phyloP scores from a whole-genome alignment of 352 stramenopile genomes.

The Phytopythium aichiense region DNA sequence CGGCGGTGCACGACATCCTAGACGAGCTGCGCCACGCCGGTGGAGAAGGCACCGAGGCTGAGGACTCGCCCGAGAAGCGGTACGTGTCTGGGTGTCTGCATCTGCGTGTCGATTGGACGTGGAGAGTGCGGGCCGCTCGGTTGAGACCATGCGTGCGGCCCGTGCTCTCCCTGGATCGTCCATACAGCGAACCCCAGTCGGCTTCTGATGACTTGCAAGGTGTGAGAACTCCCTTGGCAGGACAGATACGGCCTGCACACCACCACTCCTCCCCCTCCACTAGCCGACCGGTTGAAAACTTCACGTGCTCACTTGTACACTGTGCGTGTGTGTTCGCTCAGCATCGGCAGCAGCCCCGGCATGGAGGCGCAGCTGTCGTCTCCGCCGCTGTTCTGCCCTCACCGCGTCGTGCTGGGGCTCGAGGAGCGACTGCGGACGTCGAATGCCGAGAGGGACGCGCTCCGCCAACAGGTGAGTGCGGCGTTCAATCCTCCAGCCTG shows the following conservation, averaged over 20 bases:
- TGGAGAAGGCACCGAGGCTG: slow-evolving; percentile 43
- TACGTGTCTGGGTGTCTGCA: slow-evolving; percentile 22
- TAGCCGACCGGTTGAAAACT: background rate
- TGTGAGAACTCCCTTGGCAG: slow-evolving; percentile 80
- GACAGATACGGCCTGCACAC: slow-evolving; percentile 73
- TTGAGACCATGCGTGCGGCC: background rate
- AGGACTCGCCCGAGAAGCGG: slow-evolving; percentile 55
- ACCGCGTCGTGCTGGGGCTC: slow-evolving; percentile 36
- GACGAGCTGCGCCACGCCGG: slow-evolving; percentile 46
- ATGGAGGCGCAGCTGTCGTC: slow-evolving; percentile 23
- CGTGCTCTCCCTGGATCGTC: slow-evolving; percentile 3
- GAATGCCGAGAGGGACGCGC: slow-evolving; percentile 31
- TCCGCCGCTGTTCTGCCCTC: slow-evolving; percentile 28
- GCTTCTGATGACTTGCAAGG: slow-evolving; percentile 85
- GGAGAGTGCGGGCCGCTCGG: background rate
- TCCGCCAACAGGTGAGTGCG: slow-evolving; percentile 31
- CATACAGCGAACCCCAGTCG: slow-evolving; percentile 14
- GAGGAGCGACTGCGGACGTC: slow-evolving; percentile 35
- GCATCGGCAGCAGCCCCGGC: slow-evolving; percentile 10
- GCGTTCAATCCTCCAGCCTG: background rate
- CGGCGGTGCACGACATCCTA: slow-evolving; percentile 53
- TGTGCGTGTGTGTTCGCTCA: background rate
- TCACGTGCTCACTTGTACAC: background rate
- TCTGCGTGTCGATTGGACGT: slow-evolving; percentile 7
- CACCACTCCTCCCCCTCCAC: background rate